Evolutionary conservation across 371 early-diverging fungal species (phyloP), one percentile per base, ranked within the genome.

Genomic region (Lichtheimia corymbifera): DNA sequence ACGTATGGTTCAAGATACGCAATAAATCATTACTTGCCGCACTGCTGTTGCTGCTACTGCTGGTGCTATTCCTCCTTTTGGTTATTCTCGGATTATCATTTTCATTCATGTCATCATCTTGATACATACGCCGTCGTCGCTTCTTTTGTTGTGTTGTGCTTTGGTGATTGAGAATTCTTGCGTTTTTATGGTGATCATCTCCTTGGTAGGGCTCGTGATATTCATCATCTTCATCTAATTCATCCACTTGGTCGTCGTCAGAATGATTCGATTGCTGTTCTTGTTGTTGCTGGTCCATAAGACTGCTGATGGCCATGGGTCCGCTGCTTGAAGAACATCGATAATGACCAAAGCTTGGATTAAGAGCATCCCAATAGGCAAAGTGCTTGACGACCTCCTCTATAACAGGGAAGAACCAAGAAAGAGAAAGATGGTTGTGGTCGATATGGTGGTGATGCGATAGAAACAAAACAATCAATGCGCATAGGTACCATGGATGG

Each of bases 311-410:
- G 3, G 78, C 70, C 78, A 78, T 78, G 27, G 78, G 75, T 73
- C 78, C 72, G 9, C 52, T 25, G 5, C 27, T 30, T 17, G 50
- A 45, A 13, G 53, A 53, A 35, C 11, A 11, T 53, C 35, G 27
- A 28, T 50, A 41, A 25, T 59, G 65, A 55, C 65, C 71, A 55
- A 78, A 78, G 27, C 68, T 70, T 57, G 65, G 71, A 61, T 74
- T 65, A n/a, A 78, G 58, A 5, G 70, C 65, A 57, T 78, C 78
- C 78, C 78, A 78, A 54, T 78, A 78, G 20, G 78, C 75, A 61
- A 78, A 78, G 35, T 75, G 61, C 42, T 72, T 78, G n/a, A 78
- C 25, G 4, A 78, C 56, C 63, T 78, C 78, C 61, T 78, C 77
- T 77, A 59, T 9, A 35, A 35, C 35, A 28, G 18, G 54, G 30